Conservation (phyloP, 2,329 filamentous ascomycete genomes). For the Aspergillus fructus region DNA sequence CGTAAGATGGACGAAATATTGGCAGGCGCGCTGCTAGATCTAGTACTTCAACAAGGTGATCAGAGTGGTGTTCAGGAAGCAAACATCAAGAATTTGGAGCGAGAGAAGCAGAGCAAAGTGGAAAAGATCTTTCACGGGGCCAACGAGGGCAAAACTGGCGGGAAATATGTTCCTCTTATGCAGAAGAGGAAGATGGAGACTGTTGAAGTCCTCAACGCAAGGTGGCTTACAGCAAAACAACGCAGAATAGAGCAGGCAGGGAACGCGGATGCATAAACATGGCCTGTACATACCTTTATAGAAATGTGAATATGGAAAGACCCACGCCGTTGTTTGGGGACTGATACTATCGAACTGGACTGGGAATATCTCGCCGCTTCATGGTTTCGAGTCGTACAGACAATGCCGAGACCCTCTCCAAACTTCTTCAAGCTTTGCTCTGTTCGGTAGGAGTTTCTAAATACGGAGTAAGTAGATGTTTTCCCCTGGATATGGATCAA, state of each 20-base stretch:
- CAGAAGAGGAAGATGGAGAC: slow-evolving; percentile 56
- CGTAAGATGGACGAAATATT: slow-evolving; percentile 89
- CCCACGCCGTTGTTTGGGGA: not conserved
- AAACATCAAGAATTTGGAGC: slow-evolving; percentile 22
- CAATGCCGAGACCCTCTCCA: slow-evolving; percentile 85
- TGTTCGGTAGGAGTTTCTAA: slow-evolving; percentile 67
- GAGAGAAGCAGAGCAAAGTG: slow-evolving; percentile 36
- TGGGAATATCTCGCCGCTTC: slow-evolving; percentile 20
- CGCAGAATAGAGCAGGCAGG: slow-evolving; percentile 32
- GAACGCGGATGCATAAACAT: slow-evolving; percentile 13
- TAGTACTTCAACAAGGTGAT: slow-evolving; percentile 49
- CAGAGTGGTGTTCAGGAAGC: slow-evolving; percentile 29
- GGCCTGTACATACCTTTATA: slow-evolving; percentile 15
- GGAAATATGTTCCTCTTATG: slow-evolving; percentile 59
- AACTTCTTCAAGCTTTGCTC: slow-evolving; percentile 77
- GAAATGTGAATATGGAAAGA: not conserved
- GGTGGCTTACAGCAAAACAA: slow-evolving; percentile 55
- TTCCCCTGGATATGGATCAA: not conserved
- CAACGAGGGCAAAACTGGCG: slow-evolving; percentile 53
- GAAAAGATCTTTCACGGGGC: slow-evolving; percentile 61
- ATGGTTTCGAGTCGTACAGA: slow-evolving; percentile 67
- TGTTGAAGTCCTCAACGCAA: slow-evolving; percentile 62
- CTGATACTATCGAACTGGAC: not conserved
- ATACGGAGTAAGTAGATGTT: slow-evolving; percentile 1
- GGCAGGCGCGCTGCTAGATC: slow-evolving; percentile 69